These are phyloP conservation scores for Pseudopyrenochaeta lycopersici DNA, from an alignment of 2,329 filamentous ascomycete species.

Conservation along the genomic window DNA sequence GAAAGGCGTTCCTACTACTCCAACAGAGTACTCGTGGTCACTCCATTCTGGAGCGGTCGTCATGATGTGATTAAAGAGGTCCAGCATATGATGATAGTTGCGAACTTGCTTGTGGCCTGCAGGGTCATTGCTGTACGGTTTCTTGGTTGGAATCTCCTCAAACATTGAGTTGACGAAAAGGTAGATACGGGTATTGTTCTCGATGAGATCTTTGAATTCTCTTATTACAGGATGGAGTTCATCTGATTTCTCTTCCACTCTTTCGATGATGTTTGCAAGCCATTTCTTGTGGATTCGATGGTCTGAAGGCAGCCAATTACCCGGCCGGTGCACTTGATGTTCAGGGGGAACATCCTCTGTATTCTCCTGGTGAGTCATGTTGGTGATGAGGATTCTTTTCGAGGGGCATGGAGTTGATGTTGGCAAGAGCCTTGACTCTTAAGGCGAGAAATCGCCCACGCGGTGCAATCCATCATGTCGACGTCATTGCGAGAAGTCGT, in stretches of 20 bases:
- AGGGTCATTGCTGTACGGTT: conserved; percentile 69
- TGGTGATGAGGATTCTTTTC: background rate
- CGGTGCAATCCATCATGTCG: background rate
- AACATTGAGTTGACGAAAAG: conserved; percentile 76
- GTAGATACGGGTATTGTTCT: conserved; percentile 69
- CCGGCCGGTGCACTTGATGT: conserved; percentile 26
- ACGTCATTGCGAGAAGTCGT: background rate
- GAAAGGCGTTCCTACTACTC: conserved; percentile 65
- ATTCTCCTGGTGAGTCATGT: conserved; percentile 19
- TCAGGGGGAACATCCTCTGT: conserved; percentile 23
- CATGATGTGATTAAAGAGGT: conserved; percentile 68
- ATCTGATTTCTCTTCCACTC: conserved; percentile 62
- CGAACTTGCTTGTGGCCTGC: conserved; percentile 70
- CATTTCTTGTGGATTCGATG: conserved; percentile 69
- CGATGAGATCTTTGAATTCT: conserved; percentile 74
- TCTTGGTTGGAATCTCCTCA: conserved; percentile 68
- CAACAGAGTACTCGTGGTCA: conserved; percentile 45
- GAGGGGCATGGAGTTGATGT: background rate
- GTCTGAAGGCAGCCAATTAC: conserved; percentile 69
- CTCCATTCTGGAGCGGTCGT: conserved; percentile 53
- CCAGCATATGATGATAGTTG: conserved; percentile 72
- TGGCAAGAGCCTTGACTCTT: background rate
- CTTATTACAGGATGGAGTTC: conserved; percentile 67
- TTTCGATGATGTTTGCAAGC: conserved; percentile 65
- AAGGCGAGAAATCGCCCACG: background rate